These are phyloP conservation scores for Penicillium sp. DNA, from an alignment of 2,329 filamentous ascomycete species.

Conservation along the genomic window DNA sequence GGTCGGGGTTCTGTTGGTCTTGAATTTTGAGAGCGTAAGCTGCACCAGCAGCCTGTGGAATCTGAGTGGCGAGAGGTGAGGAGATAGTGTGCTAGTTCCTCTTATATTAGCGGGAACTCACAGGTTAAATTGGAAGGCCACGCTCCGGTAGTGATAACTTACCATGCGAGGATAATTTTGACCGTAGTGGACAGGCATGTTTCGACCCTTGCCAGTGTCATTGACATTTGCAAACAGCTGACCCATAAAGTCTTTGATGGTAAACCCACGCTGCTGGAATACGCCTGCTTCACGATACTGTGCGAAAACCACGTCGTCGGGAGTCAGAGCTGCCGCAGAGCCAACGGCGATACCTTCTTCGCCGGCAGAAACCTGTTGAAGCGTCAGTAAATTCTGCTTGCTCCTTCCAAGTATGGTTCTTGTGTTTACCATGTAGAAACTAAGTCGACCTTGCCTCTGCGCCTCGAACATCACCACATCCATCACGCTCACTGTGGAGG, in stretches of 20 bases:
- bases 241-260: constrained; percentile 87
- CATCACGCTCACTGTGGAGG: constrained; percentile 73
- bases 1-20: constrained; percentile 70
- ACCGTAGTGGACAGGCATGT: constrained; percentile 98
- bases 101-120: constrained; percentile 29
- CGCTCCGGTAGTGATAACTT: constrained; percentile 35
- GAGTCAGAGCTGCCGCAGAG: constrained; percentile 79
- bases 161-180: constrained; percentile 82
- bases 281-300: constrained; percentile 95
- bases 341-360: constrained; percentile 95
- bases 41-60: constrained; percentile 84
- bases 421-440: constrained; percentile 87
- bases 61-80: constrained; percentile 83
- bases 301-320: constrained; percentile 87
- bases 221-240: constrained; percentile 88
- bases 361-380: constrained; percentile 69
- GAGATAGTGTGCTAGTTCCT: constrained; percentile 82
- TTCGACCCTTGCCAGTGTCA: constrained; percentile 80
- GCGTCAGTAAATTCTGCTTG: neutral
- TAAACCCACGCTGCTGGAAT: constrained; percentile 86
- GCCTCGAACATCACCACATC: constrained; percentile 98
- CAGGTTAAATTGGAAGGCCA: neutral
- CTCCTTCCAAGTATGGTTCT: neutral
- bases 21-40: constrained; percentile 88
- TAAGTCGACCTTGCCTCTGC: constrained; percentile 88